Evolutionary conservation across 441 rosid genomes (phyloP).

Genomic region (Pelargonium citronellum): DNA sequence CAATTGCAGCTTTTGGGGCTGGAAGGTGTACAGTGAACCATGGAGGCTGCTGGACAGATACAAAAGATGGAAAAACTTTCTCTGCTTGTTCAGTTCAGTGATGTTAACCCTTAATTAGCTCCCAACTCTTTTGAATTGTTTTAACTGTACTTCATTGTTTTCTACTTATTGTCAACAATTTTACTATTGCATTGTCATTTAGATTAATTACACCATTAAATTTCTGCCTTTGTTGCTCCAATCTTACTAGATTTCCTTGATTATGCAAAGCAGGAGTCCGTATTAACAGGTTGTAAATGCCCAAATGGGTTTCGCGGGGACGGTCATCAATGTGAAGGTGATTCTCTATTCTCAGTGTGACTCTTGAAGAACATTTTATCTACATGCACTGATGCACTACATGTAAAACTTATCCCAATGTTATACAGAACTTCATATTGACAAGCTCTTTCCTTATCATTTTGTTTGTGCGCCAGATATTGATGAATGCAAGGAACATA

Average conservation of each 20-base stretch:
- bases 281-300: neutral
- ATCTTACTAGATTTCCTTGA: neutral
- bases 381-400: too few species aligned
- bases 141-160: slow-evolving; percentile 18
- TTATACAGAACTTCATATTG: neutral
- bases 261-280: neutral
- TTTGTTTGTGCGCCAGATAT: slow-evolving; percentile 42
- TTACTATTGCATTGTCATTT: too few species aligned
- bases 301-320: neutral
- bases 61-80: slow-evolving; percentile 54
- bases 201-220: neutral
- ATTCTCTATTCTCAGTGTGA: neutral
- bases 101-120: slow-evolving; percentile 35
- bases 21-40: slow-evolving; percentile 81
- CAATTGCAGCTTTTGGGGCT: slow-evolving; percentile 65
- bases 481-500: slow-evolving; percentile 82
- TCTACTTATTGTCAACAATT: neutral
- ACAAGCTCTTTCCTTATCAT: neutral
- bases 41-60: slow-evolving; percentile 88
- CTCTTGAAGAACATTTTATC: neutral
- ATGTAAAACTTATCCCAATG: too few species aligned
- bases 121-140: slow-evolving; percentile 4
- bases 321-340: slow-evolving; percentile 1
- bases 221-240: neutral
- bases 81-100: slow-evolving; percentile 57